A percentile compares a stretch with the other conserved stretches of the same genome.
phyloP scores from a whole-genome alignment of 2,329 filamentous ascomycete genomes.

The Pseudogymnoascus sp. region DNA sequence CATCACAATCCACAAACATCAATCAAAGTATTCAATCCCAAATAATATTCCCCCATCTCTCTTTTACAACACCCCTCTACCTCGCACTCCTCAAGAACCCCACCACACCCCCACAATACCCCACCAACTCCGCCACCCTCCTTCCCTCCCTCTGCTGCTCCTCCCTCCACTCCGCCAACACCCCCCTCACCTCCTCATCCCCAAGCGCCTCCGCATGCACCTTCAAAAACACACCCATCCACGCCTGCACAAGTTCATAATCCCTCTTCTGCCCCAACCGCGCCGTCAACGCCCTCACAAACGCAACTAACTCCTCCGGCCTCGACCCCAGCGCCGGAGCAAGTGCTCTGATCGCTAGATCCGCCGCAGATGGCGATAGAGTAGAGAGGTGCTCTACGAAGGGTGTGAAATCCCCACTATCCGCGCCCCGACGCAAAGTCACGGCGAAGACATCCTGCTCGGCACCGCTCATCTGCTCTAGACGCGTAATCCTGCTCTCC shows the following conservation, averaged over 20 bases:
- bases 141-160: conserved; percentile 64
- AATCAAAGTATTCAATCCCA: background rate
- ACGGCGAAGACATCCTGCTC: conserved; percentile 49
- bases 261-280: conserved; percentile 63
- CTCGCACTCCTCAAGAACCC: conserved; percentile 62
- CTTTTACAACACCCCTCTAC: background rate
- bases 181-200: conserved; percentile 47
- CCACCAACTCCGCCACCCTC: conserved; percentile 67
- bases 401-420: conserved; percentile 51
- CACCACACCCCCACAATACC: conserved; percentile 81
- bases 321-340: conserved; percentile 32
- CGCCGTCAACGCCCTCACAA: conserved; percentile 71
- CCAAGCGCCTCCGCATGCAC: conserved; percentile 63
- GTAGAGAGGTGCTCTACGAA: conserved; percentile 74
- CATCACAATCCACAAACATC: background rate
- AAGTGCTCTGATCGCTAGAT: conserved; percentile 83
- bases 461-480: conserved; percentile 22
- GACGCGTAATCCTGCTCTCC: conserved; percentile 23
- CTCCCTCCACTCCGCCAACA: conserved; percentile 60
- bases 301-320: conserved; percentile 65
- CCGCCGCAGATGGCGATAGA: conserved; percentile 75
- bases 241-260: conserved; percentile 90
- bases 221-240: conserved; percentile 91
- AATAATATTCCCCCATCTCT: background rate
- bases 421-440: conserved; percentile 46